phyloP scores from a whole-genome alignment of 208 protist genomes.

The Acanthamoeba polyphaga region DNA sequence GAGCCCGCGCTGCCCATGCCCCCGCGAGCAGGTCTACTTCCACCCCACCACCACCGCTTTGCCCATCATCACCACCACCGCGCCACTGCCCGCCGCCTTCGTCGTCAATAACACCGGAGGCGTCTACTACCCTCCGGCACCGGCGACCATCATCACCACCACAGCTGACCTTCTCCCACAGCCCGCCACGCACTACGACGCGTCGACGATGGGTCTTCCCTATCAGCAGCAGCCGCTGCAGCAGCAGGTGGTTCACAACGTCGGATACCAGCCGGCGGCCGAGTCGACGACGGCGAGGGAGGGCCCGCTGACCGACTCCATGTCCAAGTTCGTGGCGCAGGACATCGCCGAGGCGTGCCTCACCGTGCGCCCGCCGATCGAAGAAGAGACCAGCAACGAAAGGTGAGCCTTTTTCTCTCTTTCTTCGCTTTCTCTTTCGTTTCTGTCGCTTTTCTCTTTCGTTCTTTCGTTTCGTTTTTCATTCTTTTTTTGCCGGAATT shows the following conservation, averaged over 20 bases:
- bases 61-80: background rate
- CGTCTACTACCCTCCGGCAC: background rate
- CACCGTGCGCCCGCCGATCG: background rate
- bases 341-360: background rate
- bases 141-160: too few species aligned
- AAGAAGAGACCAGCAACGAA: constrained; percentile 1
- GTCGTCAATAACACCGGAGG: background rate
- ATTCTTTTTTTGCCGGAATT: background rate
- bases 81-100: background rate
- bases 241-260: too few species aligned
- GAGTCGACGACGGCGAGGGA: background rate
- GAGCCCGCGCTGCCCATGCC: background rate
- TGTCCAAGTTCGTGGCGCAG: background rate
- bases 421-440: background rate
- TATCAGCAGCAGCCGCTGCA: too few species aligned
- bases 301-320: background rate
- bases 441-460: background rate
- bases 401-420: background rate
- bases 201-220: too few species aligned
- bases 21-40: background rate
- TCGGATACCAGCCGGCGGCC: background rate
- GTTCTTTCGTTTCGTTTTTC: background rate
- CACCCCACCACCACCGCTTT: background rate
- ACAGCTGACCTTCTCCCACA: too few species aligned
- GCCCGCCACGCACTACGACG: too few species aligned